phyloP scores from a whole-genome alignment of 768 basidiomycete species.

The Russula sp. region DNA sequence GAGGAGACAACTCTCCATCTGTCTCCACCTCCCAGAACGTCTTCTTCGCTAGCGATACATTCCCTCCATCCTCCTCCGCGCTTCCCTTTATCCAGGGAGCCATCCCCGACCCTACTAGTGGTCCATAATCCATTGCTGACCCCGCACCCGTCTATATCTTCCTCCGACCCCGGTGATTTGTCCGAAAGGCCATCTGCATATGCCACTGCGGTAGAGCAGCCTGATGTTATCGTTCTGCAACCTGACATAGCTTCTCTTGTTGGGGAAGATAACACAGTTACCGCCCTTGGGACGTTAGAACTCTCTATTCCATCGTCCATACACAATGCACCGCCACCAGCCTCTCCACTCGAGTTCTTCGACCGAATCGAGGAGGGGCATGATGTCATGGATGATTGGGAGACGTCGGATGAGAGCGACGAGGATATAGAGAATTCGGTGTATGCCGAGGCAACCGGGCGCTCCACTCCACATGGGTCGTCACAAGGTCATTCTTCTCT shows the following conservation, averaged over 20 bases:
- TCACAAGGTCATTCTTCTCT: constrained; percentile 9
- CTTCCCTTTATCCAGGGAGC: constrained; percentile 8
- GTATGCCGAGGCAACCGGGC: constrained; percentile 24
- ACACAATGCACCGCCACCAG: constrained; percentile 57
- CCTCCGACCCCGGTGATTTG: constrained; percentile 24
- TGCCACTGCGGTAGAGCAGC: constrained; percentile 17
- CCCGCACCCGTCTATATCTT: constrained; percentile 14
- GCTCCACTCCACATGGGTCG: constrained; percentile 9
- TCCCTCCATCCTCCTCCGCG: constrained; percentile 21
- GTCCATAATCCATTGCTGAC: background rate
- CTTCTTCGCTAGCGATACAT: constrained; percentile 22
- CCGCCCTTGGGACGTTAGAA: constrained; percentile 35
- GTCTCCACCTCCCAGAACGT: constrained; percentile 24
- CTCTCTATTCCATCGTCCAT: constrained; percentile 41
- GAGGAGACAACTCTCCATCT: constrained; percentile 17
- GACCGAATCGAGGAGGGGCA: constrained; percentile 64
- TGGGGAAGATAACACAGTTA: background rate
- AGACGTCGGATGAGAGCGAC: constrained; percentile 46
- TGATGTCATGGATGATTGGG: constrained; percentile 69
- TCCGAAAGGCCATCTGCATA: constrained; percentile 23
- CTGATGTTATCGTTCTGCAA: constrained; percentile 2
- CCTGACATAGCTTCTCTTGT: background rate
- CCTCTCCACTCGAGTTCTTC: constrained; percentile 68
- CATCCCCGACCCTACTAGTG: background rate
- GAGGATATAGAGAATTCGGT: constrained; percentile 27